These are phyloP conservation scores for Evernia prunastri DNA, from an alignment of 495 filamentous ascomycete species.

Conservation along the genomic window DNA sequence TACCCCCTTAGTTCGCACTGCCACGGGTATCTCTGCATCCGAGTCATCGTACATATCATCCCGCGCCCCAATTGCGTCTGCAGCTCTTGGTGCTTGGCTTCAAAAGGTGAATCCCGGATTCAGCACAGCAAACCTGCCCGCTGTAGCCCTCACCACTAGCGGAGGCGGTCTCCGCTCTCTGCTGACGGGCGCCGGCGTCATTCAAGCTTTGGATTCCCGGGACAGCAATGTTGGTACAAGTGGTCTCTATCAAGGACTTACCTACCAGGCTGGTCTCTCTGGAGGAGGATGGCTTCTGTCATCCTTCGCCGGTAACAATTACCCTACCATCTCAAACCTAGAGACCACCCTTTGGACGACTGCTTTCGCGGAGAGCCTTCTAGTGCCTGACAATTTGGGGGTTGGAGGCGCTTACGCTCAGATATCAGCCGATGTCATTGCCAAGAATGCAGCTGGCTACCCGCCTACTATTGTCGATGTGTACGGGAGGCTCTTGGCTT, in stretches of 20 bases:
- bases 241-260: conserved; percentile 41
- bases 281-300: conserved; percentile 43
- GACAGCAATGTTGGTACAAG: conserved; percentile 34
- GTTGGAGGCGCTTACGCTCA: conserved; percentile 26
- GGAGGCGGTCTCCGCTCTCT: conserved; percentile 43
- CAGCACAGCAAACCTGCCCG: conserved; percentile 27
- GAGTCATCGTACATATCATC: conserved; percentile 32
- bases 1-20: conserved; percentile 29
- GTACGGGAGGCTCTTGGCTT: conserved; percentile 38
- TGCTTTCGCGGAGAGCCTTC: conserved; percentile 32
- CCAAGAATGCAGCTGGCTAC: conserved; percentile 38
- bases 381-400: conserved; percentile 25
- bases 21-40: conserved; percentile 25
- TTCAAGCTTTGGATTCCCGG: conserved; percentile 38
- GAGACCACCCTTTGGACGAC: conserved; percentile 34
- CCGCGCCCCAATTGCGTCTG: conserved; percentile 33
- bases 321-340: conserved; percentile 37
- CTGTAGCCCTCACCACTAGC: conserved; percentile 37
- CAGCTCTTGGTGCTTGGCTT: conserved; percentile 33
- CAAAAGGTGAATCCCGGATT: conserved; percentile 32
- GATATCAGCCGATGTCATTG: conserved; percentile 31
- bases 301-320: conserved; percentile 40
- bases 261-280: conserved; percentile 42
- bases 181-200: conserved; percentile 41
- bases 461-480: conserved; percentile 38